Percentiles rank a stretch among this genome's conserved stretches.
Conservation (phyloP, 345 rosid species). For the Salix arbutifolia region DNA sequence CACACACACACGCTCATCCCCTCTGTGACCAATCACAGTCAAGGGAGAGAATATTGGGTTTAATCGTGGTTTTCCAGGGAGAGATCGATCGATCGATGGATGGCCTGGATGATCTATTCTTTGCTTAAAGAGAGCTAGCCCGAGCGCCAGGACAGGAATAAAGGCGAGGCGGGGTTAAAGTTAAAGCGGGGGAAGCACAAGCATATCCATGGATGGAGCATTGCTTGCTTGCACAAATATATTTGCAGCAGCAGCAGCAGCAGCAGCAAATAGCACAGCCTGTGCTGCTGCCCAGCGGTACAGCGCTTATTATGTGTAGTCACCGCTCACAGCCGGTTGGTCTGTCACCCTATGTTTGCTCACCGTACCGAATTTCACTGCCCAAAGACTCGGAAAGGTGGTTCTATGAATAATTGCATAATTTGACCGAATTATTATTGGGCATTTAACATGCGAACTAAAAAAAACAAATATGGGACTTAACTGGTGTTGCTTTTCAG, state of each 20-base stretch:
- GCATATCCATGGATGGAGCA: not conserved
- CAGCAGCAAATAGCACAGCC: slow-evolving; percentile 6
- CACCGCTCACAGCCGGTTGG: slow-evolving; percentile 38
- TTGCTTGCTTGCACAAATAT: no score
- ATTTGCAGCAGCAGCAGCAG: not conserved
- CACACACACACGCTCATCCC: no score
- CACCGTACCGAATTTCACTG: slow-evolving; percentile 30
- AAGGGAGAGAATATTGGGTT: not conserved
- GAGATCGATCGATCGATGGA: slow-evolving; percentile 6
- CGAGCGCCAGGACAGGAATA: slow-evolving; percentile 41
- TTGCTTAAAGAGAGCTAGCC: slow-evolving; percentile 69
- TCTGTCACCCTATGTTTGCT: slow-evolving; percentile 18
- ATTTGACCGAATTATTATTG: not conserved
- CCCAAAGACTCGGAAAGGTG: not conserved
- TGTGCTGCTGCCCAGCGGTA: slow-evolving; percentile 4
- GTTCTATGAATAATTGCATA: not conserved
- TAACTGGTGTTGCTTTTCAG: no score
- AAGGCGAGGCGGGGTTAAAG: slow-evolving; percentile 37
- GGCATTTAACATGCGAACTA: no score
- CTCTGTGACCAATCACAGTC: not conserved
- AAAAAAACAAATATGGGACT: no score
- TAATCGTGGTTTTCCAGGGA: not conserved
- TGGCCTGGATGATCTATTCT: slow-evolving; percentile 50
- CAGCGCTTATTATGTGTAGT: slow-evolving; percentile 15
- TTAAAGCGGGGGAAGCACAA: slow-evolving; percentile 10